These are phyloP conservation scores for Trypanosoma mega DNA, from an alignment of 208 protist genomes.

Conservation along the genomic window DNA sequence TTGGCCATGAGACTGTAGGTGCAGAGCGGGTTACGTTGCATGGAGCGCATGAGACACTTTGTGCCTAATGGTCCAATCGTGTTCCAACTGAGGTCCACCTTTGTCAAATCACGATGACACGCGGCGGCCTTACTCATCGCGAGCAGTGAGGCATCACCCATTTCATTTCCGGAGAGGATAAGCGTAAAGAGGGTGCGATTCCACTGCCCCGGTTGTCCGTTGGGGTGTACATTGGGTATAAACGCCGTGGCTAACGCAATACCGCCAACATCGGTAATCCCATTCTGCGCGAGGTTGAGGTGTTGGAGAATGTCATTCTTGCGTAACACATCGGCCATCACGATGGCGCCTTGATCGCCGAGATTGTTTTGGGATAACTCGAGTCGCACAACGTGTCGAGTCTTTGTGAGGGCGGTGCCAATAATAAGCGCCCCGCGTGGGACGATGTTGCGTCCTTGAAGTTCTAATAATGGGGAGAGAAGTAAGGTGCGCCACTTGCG, in stretches of 20 bases:
- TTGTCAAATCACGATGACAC: conserved; percentile 73
- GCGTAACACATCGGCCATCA: conserved; percentile 61
- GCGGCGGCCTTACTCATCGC: conserved; percentile 84
- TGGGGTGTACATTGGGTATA: conserved; percentile 73
- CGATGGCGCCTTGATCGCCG: conserved; percentile 72
- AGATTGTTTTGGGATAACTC: conserved; percentile 75
- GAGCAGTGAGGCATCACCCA: conserved; percentile 78
- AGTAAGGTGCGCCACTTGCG: conserved; percentile 70
- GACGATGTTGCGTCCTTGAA: conserved; percentile 55
- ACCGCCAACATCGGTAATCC: conserved; percentile 78
- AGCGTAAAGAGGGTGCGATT: conserved; percentile 76
- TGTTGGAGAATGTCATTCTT: conserved; percentile 60
- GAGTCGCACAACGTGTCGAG: conserved; percentile 45
- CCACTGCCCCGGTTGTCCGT: conserved; percentile 84
- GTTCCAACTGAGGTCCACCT: conserved; percentile 86
- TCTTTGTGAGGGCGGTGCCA: conserved; percentile 65
- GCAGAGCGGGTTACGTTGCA: conserved; percentile 76
- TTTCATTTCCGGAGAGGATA: conserved; percentile 64
- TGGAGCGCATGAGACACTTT: conserved; percentile 69
- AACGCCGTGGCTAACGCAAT: conserved; percentile 85
- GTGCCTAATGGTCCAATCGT: conserved; percentile 73
- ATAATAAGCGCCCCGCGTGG: conserved; percentile 71
- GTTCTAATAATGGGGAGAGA: conserved; percentile 44
- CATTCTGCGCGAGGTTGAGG: conserved; percentile 77
- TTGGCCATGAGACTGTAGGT: conserved; percentile 76